These are phyloP conservation scores for Pulveroboletus sp. DNA, from an alignment of 768 basidiomycete genomes.

Conservation along the genomic window DNA sequence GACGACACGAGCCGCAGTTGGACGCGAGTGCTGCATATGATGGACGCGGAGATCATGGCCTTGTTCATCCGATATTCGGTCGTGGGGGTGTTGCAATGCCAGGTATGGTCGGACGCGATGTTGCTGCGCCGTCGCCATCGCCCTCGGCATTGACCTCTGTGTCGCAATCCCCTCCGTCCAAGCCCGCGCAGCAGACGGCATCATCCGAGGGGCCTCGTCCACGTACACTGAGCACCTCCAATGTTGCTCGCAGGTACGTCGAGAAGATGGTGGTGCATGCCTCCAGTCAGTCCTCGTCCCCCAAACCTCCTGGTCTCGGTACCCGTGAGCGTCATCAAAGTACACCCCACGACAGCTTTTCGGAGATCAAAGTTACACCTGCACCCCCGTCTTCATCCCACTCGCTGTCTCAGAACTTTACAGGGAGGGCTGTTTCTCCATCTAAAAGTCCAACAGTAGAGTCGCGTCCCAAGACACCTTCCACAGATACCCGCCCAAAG, in stretches of 20 bases:
- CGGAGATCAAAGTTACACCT: conserved; percentile 15
- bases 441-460: conserved; percentile 15
- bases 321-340: conserved; percentile 52
- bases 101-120: conserved; percentile 47
- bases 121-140: conserved; percentile 1
- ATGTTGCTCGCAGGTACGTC: conserved; percentile 31
- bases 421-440: conserved; percentile 6
- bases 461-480: conserved; percentile 20
- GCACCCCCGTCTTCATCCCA: conserved; percentile 15
- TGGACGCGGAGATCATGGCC: conserved; percentile 48
- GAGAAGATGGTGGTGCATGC: conserved; percentile 40
- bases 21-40: conserved; percentile 68
- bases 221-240: conserved; percentile 36
- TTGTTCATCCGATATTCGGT: conserved; percentile 76
- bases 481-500: conserved; percentile 21
- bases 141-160: conserved; percentile 5
- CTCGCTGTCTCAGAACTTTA: conserved; percentile 21
- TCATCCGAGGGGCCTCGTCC: conserved; percentile 20
- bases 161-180: conserved; percentile 2
- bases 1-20: conserved; percentile 67
- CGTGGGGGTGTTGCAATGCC: conserved; percentile 74
- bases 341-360: conserved; percentile 34
- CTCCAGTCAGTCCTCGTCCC: conserved; percentile 31
- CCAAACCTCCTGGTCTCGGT: conserved; percentile 20
- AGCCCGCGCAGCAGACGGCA: conserved; percentile 2